Base-by-base conservation (phyloP, 2,329 filamentous ascomycete genomes). In the Exophiala bonariae region DNA sequence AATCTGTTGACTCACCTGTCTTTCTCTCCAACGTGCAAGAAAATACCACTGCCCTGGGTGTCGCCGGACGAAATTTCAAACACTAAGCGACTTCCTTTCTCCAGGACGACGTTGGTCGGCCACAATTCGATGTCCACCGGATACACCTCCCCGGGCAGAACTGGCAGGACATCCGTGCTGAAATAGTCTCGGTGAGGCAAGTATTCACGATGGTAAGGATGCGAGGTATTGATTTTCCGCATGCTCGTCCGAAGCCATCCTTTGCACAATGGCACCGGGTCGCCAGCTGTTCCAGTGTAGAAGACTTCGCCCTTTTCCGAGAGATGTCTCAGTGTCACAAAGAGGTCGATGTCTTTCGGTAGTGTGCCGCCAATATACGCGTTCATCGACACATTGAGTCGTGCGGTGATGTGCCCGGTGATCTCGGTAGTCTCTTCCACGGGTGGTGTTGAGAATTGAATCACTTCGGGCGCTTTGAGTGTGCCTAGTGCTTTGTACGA, bases 401-500 rank as follows among this genome's bases (percentile, higher is more conserved):
- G 83, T 0, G 82, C 82, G 0, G 79, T 71, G 20, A 86, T 69
- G 57, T 87, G 81, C 0, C 85, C 85, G 0, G 85, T 88, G 44
- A 89, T 79, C 59, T 88, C 85, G 0, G 78, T 85, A 57, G 87
- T 82, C 5, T 69, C 51, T n/a, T 76, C 72, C 47, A 87, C 85
- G 0, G 79, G 67, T 0, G 70, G 47, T 0, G 79, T 84, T 1
- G 68, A 70, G 61, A 87, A 87, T 35, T 79, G 76, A 1, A 86
- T 55, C 0, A 75, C 48, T 40, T 82, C 69, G 0, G 75, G 75
- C 8, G 76, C 70, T 0, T 81, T 69, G 0, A 85, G 55, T 0
- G 70, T 78, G 1, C 83, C 82, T 0, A 86, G 69, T 0, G 82
- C 81, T 44, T 71, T 71, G 62, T 86, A 86, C 0, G 75, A 74